Evolutionary conservation across 495 filamentous ascomycete genomes (phyloP).

Genomic region (Pyronema domesticum): DNA sequence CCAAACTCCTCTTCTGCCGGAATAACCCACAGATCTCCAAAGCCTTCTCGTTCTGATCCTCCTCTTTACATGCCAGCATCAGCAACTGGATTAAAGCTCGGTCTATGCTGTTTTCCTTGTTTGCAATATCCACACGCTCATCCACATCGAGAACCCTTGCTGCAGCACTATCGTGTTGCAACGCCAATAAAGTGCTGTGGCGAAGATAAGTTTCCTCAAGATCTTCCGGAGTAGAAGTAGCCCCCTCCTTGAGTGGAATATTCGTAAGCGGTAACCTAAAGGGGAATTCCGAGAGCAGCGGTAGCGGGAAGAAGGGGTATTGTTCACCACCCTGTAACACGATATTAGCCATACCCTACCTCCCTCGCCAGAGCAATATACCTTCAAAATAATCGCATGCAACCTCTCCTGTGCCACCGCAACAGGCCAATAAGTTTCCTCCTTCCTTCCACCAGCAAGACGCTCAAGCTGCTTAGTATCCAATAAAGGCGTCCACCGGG

Average conservation of each 20-base stretch:
- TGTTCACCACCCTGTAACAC: conserved; percentile 49
- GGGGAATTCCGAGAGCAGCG: conserved; percentile 81
- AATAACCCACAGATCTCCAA: conserved; percentile 43
- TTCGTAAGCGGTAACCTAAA: conserved; percentile 67
- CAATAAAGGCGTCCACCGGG: conserved; percentile 77
- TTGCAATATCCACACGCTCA: conserved; percentile 50
- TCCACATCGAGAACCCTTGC: conserved; percentile 36
- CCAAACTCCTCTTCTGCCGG: conserved; percentile 13
- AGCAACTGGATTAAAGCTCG: conserved; percentile 78
- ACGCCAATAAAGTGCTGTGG: conserved; percentile 46
- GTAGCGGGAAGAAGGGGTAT: conserved; percentile 87
- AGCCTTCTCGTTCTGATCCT: conserved; percentile 85
- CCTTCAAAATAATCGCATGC: conserved; percentile 95
- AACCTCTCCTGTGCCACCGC: conserved; percentile 84
- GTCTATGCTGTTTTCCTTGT: conserved; percentile 63
- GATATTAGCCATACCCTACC: neutral
- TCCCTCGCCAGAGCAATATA: neutral
- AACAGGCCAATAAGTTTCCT: conserved; percentile 87
- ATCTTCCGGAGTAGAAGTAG: neutral
- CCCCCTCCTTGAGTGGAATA: conserved; percentile 7
- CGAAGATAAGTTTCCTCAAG: conserved; percentile 69
- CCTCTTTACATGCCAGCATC: conserved; percentile 75
- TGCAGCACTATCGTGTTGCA: conserved; percentile 53
- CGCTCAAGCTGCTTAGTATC: conserved; percentile 74
- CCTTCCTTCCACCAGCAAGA: conserved; percentile 61